These are phyloP conservation scores for Colletotrichum camelliae DNA, from an alignment of 2,329 filamentous ascomycete species.

Conservation along the genomic window DNA sequence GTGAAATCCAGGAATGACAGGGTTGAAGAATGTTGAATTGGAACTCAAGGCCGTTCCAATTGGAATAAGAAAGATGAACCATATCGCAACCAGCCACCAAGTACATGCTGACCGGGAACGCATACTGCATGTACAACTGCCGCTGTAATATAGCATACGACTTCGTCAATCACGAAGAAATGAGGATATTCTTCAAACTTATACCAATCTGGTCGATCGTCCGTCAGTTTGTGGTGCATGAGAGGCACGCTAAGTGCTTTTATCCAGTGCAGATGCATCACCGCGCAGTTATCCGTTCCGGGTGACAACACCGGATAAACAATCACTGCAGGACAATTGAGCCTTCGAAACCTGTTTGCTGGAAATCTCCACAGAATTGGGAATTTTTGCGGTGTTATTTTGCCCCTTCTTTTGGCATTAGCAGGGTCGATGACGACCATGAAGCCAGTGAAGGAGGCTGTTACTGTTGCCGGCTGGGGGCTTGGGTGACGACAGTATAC, in stretches of 20 bases:
- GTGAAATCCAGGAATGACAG: constrained; percentile 54
- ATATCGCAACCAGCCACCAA: neutral
- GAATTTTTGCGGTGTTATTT: neutral
- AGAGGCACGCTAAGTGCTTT: neutral
- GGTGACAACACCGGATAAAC: neutral
- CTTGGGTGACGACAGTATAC: neutral
- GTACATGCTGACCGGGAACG: no score
- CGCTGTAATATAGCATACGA: neutral
- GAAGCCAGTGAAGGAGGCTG: neutral
- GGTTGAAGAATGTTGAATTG: constrained; percentile 41
- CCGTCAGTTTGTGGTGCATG: no score
- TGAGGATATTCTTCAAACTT: neutral
- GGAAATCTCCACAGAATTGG: neutral
- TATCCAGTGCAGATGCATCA: neutral
- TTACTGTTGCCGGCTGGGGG: neutral
- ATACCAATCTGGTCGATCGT: neutral
- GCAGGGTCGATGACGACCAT: neutral
- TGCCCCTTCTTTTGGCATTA: neutral
- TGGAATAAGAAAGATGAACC: no score
- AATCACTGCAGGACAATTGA: neutral
- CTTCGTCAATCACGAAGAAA: neutral
- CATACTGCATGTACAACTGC: neutral
- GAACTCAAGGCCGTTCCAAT: neutral
- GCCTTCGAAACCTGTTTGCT: neutral
- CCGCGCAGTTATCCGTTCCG: neutral